Evolutionary conservation across 345 rosid genomes (phyloP).

Genomic region (Linum usitatissimum): DNA sequence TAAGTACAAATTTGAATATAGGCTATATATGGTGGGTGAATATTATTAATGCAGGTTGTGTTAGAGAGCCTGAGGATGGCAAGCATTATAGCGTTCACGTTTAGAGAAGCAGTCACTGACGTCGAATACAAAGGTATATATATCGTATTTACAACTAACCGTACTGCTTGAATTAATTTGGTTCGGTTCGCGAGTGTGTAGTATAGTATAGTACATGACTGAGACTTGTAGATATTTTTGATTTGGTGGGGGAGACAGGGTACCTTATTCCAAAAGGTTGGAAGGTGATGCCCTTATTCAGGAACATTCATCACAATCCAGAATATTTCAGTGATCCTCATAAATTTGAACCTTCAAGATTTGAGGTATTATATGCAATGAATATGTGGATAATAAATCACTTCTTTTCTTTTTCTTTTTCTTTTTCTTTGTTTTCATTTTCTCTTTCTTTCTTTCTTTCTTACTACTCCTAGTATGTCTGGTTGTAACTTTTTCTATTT

Average conservation of each 20-base stretch:
- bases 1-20: background rate
- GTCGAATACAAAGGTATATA: conserved; percentile 59
- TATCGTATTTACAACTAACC: no score
- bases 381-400: background rate
- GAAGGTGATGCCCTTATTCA: conserved; percentile 77
- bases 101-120: conserved; percentile 61
- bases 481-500: background rate
- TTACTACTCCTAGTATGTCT: background rate
- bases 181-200: no score
- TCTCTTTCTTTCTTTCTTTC: background rate
- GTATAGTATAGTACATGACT: no score
- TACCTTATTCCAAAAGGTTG: conserved; percentile 70
- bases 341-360: conserved; percentile 57
- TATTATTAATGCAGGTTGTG: conserved; percentile 37
- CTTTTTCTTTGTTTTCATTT: background rate
- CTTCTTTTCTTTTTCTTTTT: background rate
- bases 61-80: conserved; percentile 66
- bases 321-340: conserved; percentile 50
- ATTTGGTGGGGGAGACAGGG: conserved; percentile 26
- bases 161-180: no score
- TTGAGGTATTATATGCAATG: conserved; percentile 37
- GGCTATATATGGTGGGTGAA: no score
- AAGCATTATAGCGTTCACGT: conserved; percentile 68
- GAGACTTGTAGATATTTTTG: background rate
- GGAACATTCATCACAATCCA: conserved; percentile 64